These are phyloP conservation scores for Tilletia walkeri DNA, from an alignment of 1,284 basidiomycete genomes.

Conservation along the genomic window DNA sequence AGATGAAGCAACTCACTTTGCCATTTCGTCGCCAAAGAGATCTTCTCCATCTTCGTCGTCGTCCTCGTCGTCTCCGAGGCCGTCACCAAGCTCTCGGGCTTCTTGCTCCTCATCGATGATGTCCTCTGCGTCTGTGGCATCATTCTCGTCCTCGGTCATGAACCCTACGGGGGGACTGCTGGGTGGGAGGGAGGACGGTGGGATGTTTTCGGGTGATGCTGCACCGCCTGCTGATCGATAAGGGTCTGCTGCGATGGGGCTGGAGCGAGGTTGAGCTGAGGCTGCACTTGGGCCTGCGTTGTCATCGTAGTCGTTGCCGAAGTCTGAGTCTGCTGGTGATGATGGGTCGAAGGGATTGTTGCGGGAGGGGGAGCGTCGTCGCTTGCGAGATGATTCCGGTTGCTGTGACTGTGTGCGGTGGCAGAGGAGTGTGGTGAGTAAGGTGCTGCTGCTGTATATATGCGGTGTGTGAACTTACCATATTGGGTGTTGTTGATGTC, in stretches of 20 bases:
- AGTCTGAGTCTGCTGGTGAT: conserved; percentile 21
- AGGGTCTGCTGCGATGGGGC: background rate
- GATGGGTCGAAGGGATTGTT: conserved; percentile 22
- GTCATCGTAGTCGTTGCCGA: conserved; percentile 7
- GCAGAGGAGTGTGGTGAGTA: background rate
- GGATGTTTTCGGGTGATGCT: background rate
- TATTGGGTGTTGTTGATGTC: background rate
- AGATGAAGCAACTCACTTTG: conserved; percentile 65
- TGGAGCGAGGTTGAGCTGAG: background rate
- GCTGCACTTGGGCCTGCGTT: background rate
- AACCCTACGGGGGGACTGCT: conserved; percentile 47
- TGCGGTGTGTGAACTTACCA: background rate
- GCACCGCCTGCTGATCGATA: conserved; percentile 14
- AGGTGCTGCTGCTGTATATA: background rate
- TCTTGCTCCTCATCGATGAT: conserved; percentile 51
- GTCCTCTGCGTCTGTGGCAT: conserved; percentile 35
- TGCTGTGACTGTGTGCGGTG: conserved; percentile 3
- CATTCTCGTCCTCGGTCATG: conserved; percentile 47
- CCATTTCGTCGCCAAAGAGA: conserved; percentile 75
- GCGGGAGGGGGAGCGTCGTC: conserved; percentile 27
- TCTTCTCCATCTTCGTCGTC: conserved; percentile 76
- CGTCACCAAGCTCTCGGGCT: conserved; percentile 47
- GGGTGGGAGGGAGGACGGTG: conserved; percentile 49
- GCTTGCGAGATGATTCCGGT: conserved; percentile 24
- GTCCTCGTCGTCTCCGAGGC: conserved; percentile 66